These are phyloP conservation scores for Spergularia bocconei DNA, from an alignment of 148 eudicot genomes.

Conservation along the genomic window DNA sequence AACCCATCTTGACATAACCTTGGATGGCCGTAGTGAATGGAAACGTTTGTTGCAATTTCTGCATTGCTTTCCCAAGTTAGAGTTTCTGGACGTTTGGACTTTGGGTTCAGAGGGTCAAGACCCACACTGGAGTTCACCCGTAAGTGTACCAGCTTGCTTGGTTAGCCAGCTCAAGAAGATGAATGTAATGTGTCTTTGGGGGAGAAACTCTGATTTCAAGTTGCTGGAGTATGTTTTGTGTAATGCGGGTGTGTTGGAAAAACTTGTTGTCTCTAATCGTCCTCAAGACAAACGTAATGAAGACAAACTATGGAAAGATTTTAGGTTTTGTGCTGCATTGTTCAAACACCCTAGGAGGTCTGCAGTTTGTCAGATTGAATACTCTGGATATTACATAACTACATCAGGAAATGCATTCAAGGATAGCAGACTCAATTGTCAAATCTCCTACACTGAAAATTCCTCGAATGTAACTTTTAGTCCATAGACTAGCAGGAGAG, in stretches of 20 bases:
- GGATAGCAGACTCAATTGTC: background rate
- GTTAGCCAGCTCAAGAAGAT: background rate
- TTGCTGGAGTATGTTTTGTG: background rate
- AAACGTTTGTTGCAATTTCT: background rate
- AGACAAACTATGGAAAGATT: background rate
- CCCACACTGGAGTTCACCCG: background rate
- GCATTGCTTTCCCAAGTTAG: background rate
- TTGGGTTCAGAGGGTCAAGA: background rate
- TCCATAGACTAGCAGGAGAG: too few species aligned
- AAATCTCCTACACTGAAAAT: background rate
- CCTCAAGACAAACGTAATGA: too few species aligned
- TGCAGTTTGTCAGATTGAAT: background rate
- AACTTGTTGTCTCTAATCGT: background rate
- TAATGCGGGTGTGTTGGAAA: background rate
- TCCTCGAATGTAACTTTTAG: background rate
- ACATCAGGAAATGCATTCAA: background rate
- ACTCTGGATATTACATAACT: background rate
- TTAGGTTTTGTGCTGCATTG: background rate
- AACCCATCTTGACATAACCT: too few species aligned
- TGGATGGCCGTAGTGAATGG: background rate
- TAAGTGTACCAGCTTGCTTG: background rate
- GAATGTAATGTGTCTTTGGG: background rate
- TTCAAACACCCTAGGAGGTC: conserved; percentile 2
- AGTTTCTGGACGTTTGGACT: background rate
- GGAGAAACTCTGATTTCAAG: background rate